These are phyloP conservation scores for Ceratopteris richardii DNA, from an alignment of 75 land plant genomes.

Conservation along the genomic window DNA sequence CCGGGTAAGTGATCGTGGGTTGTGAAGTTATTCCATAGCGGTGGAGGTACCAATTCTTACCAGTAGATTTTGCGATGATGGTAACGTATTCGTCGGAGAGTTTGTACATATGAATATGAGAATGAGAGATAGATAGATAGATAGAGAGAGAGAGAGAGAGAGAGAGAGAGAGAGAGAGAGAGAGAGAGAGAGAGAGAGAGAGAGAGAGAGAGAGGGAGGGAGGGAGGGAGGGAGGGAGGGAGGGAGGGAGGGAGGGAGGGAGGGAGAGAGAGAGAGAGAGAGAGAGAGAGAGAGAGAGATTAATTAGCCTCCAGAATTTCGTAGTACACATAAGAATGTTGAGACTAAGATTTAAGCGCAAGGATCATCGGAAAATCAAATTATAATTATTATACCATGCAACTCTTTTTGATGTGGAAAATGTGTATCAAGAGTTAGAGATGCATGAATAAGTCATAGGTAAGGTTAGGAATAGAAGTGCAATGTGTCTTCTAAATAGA, in stretches of 20 bases:
- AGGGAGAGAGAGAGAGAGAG: conserved; percentile 7
- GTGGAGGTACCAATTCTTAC: neutral
- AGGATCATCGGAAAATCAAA: too few species aligned
- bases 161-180: conserved; percentile 7
- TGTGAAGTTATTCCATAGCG: neutral
- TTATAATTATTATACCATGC: too few species aligned
- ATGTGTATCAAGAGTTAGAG: too few species aligned
- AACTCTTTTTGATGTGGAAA: too few species aligned
- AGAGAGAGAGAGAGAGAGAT: neutral
- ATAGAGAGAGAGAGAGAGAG: neutral
- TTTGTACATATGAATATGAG: too few species aligned
- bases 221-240: neutral
- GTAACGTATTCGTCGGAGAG: neutral
- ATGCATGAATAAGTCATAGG: too few species aligned
- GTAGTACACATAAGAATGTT: too few species aligned
- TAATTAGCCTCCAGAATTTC: neutral
- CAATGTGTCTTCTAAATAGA: too few species aligned
- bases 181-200: conserved; percentile 8
- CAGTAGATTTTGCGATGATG: neutral
- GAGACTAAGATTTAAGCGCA: too few species aligned
- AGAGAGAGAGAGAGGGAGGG: neutral
- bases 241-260: conserved; percentile 1
- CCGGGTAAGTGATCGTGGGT: conserved; percentile 32
- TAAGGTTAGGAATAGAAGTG: too few species aligned
- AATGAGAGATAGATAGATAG: too few species aligned